A percentile compares a stretch with the other conserved stretches of the same genome.
These are phyloP conservation scores for Raffaelea albimanens DNA, from an alignment of 2,329 filamentous ascomycete genomes.

Conservation along the genomic window DNA sequence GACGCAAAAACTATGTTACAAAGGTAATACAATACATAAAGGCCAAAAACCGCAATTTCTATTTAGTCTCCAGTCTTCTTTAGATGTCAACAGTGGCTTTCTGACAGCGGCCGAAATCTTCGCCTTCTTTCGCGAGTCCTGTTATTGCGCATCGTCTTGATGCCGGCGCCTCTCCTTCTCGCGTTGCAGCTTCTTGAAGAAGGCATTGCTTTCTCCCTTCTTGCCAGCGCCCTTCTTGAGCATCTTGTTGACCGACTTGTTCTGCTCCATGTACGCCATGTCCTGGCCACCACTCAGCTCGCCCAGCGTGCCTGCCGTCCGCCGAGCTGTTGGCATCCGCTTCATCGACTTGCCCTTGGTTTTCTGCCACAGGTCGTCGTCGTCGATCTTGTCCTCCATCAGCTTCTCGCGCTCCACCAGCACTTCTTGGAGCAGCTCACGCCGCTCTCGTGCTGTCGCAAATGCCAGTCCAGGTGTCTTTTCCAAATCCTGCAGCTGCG, in stretches of 20 bases:
- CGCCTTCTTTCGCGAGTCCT: too few relatives aligned
- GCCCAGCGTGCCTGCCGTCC: conserved; percentile 76
- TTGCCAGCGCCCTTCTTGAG: conserved; percentile 47
- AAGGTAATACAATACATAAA: too few relatives aligned
- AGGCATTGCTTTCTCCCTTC: conserved; percentile 40
- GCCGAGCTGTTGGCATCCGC: conserved; percentile 41
- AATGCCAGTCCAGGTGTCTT: conserved; percentile 74
- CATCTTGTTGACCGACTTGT: conserved; percentile 60
- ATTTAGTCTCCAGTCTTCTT: too few relatives aligned
- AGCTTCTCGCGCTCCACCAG: conserved; percentile 60
- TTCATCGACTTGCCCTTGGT: conserved; percentile 10
- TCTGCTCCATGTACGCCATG: conserved; percentile 92
- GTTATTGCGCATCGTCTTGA: not conserved
- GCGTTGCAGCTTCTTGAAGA: conserved; percentile 58
- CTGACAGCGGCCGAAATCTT: too few relatives aligned
- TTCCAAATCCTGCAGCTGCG: conserved; percentile 84
- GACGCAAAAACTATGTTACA: too few relatives aligned
- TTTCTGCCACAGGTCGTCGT: conserved; percentile 27
- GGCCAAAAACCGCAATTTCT: too few relatives aligned
- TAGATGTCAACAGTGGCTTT: too few relatives aligned
- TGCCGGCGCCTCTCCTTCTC: conserved; percentile 41
- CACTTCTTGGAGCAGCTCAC: conserved; percentile 81
- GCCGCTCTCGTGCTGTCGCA: conserved; percentile 65
- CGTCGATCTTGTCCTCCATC: conserved; percentile 19
- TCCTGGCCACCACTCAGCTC: conserved; percentile 87